phyloP scores from a whole-genome alignment of 1,284 basidiomycete species.

The Phellopilus nigrolimitatus region DNA sequence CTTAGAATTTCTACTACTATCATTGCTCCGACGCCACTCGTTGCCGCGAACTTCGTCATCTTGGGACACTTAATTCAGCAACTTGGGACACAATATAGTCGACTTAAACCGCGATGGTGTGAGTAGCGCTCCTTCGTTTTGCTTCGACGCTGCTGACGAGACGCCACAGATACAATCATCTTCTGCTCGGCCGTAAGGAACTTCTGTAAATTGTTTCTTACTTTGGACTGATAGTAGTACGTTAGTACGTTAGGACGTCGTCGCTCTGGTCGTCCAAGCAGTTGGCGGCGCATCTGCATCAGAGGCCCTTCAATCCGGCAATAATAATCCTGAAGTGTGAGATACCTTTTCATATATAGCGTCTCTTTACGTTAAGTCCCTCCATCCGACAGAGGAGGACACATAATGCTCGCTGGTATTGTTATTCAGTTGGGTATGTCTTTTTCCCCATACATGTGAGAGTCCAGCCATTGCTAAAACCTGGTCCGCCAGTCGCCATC shows the following conservation, averaged over 20 bases:
- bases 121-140: too few species aligned
- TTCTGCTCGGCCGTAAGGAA: conserved; percentile 29
- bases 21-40: conserved; percentile 43
- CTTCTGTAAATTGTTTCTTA: conserved; percentile 21
- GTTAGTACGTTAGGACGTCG: conserved; percentile 36
- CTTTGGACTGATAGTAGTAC: not conserved
- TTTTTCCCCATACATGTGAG: too few species aligned
- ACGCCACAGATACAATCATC: conserved; percentile 32
- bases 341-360: too few species aligned
- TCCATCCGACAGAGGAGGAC: too few species aligned
- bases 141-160: too few species aligned
- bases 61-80: conserved; percentile 38
- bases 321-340: too few species aligned
- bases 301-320: conserved; percentile 21
- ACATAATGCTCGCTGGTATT: too few species aligned
- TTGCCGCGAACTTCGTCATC: conserved; percentile 48
- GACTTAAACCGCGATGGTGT: conserved; percentile 31
- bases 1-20: conserved; percentile 38
- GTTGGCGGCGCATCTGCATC: conserved; percentile 39
- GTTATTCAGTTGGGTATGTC: too few species aligned
- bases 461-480: conserved; percentile 8
- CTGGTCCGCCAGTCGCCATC: conserved; percentile 31
- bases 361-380: too few species aligned
- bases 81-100: conserved; percentile 40
- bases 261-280: conserved; percentile 40